These are phyloP conservation scores for Peltaster fructicola DNA, from an alignment of 2,329 filamentous ascomycete species.

Conservation along the genomic window DNA sequence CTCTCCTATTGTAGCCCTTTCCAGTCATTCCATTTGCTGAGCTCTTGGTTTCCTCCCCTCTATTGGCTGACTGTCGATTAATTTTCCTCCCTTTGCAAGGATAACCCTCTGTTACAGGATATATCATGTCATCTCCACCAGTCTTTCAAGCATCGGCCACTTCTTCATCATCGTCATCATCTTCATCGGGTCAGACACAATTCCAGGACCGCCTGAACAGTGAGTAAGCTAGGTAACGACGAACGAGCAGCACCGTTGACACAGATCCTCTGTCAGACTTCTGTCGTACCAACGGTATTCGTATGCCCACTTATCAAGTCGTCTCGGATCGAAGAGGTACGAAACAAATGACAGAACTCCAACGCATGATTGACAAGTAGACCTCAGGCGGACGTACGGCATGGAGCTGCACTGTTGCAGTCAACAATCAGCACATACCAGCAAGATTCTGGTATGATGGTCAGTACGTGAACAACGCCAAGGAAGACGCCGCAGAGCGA, in stretches of 20 bases:
- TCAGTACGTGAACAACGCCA: slow-evolving; percentile 69
- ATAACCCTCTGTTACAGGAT: too few relatives aligned
- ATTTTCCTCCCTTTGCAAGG: too few relatives aligned
- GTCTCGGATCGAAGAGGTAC: slow-evolving; percentile 60
- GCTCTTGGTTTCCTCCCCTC: too few relatives aligned
- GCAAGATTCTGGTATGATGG: slow-evolving; percentile 88
- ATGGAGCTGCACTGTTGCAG: slow-evolving; percentile 68
- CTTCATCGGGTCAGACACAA: slow-evolving; percentile 7
- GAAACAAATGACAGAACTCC: too few relatives aligned
- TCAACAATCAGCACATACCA: slow-evolving; percentile 45
- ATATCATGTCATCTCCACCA: too few relatives aligned
- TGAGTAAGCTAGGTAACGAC: too few relatives aligned
- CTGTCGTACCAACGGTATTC: slow-evolving; percentile 12
- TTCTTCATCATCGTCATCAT: slow-evolving; percentile 5
- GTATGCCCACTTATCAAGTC: slow-evolving; percentile 38
- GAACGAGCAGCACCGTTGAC: too few relatives aligned
- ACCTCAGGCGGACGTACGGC: slow-evolving; percentile 80
- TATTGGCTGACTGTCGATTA: too few relatives aligned
- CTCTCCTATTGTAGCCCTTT: too few relatives aligned
- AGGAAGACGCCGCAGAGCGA: slow-evolving; percentile 78
- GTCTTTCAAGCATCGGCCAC: slow-evolving; percentile 5
- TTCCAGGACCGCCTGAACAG: slow-evolving; percentile 19
- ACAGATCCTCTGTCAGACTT: too few relatives aligned
- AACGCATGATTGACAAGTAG: too few relatives aligned
- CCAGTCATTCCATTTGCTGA: too few relatives aligned